These are phyloP conservation scores for Taxillus chinensis DNA, from an alignment of 164 flowering plant species.

Conservation along the genomic window DNA sequence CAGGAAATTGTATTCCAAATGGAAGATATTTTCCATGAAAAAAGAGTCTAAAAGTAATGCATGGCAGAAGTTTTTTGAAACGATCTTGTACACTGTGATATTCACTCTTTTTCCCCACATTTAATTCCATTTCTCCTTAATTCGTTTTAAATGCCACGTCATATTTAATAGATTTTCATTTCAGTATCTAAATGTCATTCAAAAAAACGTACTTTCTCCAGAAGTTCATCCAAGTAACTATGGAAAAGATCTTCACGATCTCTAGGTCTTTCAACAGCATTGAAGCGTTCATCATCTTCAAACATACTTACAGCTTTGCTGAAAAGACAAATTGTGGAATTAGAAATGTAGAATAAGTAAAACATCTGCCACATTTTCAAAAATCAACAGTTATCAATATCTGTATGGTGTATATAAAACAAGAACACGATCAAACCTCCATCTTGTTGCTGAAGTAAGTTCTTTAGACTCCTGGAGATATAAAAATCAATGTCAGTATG, in stretches of 20 bases:
- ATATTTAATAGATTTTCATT: too few species aligned
- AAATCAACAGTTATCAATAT: background rate
- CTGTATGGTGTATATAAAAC: background rate
- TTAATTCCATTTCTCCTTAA: too few species aligned
- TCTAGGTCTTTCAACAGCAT: conserved; percentile 74
- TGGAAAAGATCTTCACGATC: conserved; percentile 93
- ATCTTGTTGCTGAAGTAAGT: conserved; percentile 76
- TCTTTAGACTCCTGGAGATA: conserved; percentile 66
- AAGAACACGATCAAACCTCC: conserved; percentile 48
- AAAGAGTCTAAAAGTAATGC: too few species aligned
- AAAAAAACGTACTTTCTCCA: conserved; percentile 51
- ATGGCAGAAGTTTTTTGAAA: too few species aligned
- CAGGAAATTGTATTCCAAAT: too few species aligned
- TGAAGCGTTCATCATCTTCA: conserved; percentile 91
- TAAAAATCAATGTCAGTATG: conserved; percentile 6
- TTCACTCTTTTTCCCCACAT: too few species aligned
- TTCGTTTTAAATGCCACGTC: too few species aligned
- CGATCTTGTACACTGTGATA: too few species aligned
- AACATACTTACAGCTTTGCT: conserved; percentile 79
- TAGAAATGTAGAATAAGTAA: background rate
- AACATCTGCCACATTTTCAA: background rate
- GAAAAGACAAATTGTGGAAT: conserved; percentile 5
- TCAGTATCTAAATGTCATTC: background rate
- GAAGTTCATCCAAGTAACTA: conserved; percentile 67
- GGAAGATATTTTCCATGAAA: too few species aligned